Base-by-base conservation (phyloP, 2,329 filamentous ascomycete species). In the Botrytis cinerea region DNA sequence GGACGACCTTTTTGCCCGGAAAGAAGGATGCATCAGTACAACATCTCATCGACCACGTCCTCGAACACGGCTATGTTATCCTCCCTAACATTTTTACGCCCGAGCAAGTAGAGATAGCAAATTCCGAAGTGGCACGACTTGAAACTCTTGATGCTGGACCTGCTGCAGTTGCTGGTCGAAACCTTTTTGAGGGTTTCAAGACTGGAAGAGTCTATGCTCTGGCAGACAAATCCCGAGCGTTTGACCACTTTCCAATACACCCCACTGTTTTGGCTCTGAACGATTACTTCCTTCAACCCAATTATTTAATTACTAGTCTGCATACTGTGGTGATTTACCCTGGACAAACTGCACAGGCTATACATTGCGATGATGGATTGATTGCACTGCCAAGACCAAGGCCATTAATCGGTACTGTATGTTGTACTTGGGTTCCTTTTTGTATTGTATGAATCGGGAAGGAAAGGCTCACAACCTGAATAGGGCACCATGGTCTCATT, bases 241-340 rank as follows among this genome's bases (percentile, higher is more conserved):
- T 84, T 73, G 82, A 84, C 74, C 81, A 81, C 73, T 83, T 83
- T 72, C 76, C 79, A 8, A 81, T 83, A 16, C 78, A 84, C 25
- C 81, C 82, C 16, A 81, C 81, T 28, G 81, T 83, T 4, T 74
- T 83, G 70, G 81, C 82, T 25, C 74, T 84, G 70, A 83, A 83
- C 71, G 82, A 83, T 70, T 84, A 82, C 73, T 84, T 84, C 72
- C 75, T 84, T 66, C 81, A 83, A 73, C 77, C 78, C 10, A 80
- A 82, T 38, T 83, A 82, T 73, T 75, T 81, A 25, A 70, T 84
- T 46, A 81, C 78, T 7, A 81, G 81, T 62, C 81, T 81, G 57
- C 82, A 83, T 75, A 82, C 82, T 10, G 83, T 84, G 59, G 77
- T 79, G 69, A 83, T 84, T 75, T 81, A 80, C 63, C 81, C 82